These are phyloP conservation scores for Annona squamosa DNA, from an alignment of 164 flowering plant genomes.

Conservation along the genomic window DNA sequence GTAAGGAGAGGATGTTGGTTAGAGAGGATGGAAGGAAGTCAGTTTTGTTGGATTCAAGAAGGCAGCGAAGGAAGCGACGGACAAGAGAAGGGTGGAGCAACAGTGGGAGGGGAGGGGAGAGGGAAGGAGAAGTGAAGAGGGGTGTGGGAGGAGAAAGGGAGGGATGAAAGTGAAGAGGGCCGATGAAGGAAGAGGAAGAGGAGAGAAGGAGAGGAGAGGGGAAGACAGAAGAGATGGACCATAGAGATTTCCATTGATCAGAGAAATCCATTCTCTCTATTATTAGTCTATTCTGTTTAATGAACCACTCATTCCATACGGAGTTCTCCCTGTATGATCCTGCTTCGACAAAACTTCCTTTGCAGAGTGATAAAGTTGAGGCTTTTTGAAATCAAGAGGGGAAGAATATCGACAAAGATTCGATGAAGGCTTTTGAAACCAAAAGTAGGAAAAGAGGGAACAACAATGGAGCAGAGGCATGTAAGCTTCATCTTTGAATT, in stretches of 20 bases:
- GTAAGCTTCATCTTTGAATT: too few relatives aligned
- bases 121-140: conserved; percentile 27
- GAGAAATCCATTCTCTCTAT: conserved; percentile 35
- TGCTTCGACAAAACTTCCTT: too few relatives aligned
- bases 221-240: conserved; percentile 27
- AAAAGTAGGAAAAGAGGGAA: too few relatives aligned
- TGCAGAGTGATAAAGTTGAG: too few relatives aligned
- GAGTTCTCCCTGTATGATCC: too few relatives aligned
- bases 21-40: conserved; percentile 18
- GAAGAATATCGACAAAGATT: too few relatives aligned
- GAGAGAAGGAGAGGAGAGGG: conserved; percentile 32
- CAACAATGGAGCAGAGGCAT: too few relatives aligned
- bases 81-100: conserved; percentile 22
- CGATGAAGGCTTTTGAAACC: too few relatives aligned
- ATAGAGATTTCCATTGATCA: conserved; percentile 51
- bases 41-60: conserved; percentile 8
- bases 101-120: conserved; percentile 22
- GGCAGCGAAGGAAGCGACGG: conserved; percentile 17
- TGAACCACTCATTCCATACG: too few relatives aligned
- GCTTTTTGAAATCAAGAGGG: too few relatives aligned
- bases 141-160: conserved; percentile 19
- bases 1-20: conserved; percentile 16
- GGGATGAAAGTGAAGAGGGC: conserved; percentile 53
- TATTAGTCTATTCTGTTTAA: too few relatives aligned
- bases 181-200: conserved; percentile 20